phyloP scores from a whole-genome alignment of 2,329 filamentous ascomycete species.

The Aspergillus unguis region DNA sequence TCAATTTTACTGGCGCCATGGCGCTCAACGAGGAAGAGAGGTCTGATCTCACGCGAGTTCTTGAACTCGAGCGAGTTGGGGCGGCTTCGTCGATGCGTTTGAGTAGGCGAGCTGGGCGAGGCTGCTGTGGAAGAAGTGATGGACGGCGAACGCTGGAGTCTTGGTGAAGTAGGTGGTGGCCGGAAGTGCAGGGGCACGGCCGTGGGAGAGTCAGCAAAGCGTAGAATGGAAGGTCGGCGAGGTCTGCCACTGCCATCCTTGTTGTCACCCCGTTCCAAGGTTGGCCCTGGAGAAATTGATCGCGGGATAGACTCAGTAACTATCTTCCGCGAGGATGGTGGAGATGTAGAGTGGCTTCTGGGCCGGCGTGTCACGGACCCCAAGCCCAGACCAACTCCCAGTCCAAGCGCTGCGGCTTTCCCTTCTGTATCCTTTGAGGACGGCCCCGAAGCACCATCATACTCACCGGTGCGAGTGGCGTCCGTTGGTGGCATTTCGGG shows the following conservation, averaged over 20 bases:
- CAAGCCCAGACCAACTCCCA: slow-evolving; percentile 11
- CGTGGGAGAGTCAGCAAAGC: slow-evolving; percentile 46
- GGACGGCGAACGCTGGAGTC: slow-evolving; percentile 41
- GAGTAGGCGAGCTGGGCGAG: slow-evolving; percentile 26
- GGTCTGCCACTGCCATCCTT: slow-evolving; percentile 16
- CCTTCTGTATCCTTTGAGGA: slow-evolving; percentile 19
- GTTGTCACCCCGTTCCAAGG: slow-evolving; percentile 6
- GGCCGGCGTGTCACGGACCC: slow-evolving; percentile 20
- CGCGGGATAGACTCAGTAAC: slow-evolving; percentile 25
- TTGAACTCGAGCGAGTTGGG: slow-evolving; percentile 53
- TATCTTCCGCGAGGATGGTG: slow-evolving; percentile 28
- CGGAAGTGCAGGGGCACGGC: slow-evolving; percentile 57
- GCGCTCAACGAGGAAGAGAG: slow-evolving; percentile 76
- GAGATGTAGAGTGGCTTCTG: slow-evolving; percentile 37
- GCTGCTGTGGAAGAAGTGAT: neutral
- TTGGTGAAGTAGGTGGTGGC: slow-evolving; percentile 48
- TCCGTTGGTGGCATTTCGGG: slow-evolving; percentile 55
- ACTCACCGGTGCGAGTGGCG: slow-evolving; percentile 30
- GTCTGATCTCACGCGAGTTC: slow-evolving; percentile 66
- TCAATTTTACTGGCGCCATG: slow-evolving; percentile 45
- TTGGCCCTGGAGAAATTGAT: slow-evolving; percentile 32
- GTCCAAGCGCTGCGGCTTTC: slow-evolving; percentile 18
- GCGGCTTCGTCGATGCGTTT: slow-evolving; percentile 43
- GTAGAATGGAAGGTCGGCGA: slow-evolving; percentile 30
- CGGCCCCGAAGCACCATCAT: slow-evolving; percentile 47